These are phyloP conservation scores for Suillus paluster DNA, from an alignment of 768 basidiomycete species.

Conservation along the genomic window DNA sequence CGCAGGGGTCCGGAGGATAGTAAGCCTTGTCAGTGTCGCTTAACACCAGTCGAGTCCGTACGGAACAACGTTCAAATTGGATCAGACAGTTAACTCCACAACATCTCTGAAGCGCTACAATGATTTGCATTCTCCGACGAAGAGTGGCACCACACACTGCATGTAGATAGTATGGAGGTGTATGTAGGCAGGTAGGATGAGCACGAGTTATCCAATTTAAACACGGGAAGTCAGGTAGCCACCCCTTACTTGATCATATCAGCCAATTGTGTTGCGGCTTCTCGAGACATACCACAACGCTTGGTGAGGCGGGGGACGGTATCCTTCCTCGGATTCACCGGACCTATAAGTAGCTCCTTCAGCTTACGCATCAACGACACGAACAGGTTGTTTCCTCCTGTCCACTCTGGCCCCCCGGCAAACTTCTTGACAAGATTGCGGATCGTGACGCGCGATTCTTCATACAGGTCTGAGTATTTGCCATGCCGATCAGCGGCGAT, in stretches of 20 bases:
- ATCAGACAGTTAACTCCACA: too few relatives aligned
- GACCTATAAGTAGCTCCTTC: slow-evolving; percentile 21
- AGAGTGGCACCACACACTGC: too few relatives aligned
- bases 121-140: too few relatives aligned
- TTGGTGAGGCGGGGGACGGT: slow-evolving; percentile 27
- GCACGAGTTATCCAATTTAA: not conserved
- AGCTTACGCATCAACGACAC: slow-evolving; percentile 20
- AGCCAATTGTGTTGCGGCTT: slow-evolving; percentile 27
- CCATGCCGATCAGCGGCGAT: slow-evolving; percentile 34
- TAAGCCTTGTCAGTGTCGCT: too few relatives aligned
- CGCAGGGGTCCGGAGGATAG: too few relatives aligned
- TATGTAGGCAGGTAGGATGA: too few relatives aligned
- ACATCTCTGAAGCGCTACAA: too few relatives aligned
- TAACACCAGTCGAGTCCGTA: too few relatives aligned
- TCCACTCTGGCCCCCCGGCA: slow-evolving; percentile 33
- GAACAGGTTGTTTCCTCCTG: slow-evolving; percentile 16
- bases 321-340: slow-evolving; percentile 27
- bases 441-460: slow-evolving; percentile 34
- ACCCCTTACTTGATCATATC: not conserved
- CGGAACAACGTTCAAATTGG: too few relatives aligned
- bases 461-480: slow-evolving; percentile 12
- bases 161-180: too few relatives aligned
- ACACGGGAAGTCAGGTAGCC: not conserved
- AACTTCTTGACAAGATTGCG: slow-evolving; percentile 22
- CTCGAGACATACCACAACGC: slow-evolving; percentile 28